Percentiles rank a stretch among this genome's conserved stretches.
These are phyloP conservation scores for Aspergillus terreus DNA, from an alignment of 2,329 filamentous ascomycete species.

Conservation along the genomic window DNA sequence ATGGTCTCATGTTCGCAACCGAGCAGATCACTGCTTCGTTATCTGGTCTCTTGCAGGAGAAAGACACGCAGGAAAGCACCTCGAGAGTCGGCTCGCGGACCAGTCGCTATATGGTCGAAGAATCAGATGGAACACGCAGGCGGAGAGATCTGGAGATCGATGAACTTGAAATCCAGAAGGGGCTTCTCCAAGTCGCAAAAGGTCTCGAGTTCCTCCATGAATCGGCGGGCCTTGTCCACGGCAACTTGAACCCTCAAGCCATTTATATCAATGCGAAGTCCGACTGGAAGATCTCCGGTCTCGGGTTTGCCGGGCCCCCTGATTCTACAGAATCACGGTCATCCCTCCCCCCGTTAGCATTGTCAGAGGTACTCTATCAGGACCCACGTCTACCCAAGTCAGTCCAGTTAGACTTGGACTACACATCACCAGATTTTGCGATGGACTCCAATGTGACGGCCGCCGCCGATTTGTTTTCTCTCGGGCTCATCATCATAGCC, in stretches of 20 bases:
- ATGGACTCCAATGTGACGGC: conserved; percentile 83
- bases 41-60: conserved; percentile 74
- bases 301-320: conserved; percentile 80
- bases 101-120: conserved; percentile 77
- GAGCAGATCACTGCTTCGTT: conserved; percentile 89
- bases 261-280: conserved; percentile 95
- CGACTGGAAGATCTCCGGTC: conserved; percentile 97
- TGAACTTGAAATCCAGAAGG: conserved; percentile 96
- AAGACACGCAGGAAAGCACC: conserved; percentile 76
- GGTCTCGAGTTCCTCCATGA: conserved; percentile 94
- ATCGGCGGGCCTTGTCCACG: conserved; percentile 88
- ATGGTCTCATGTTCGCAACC: conserved; percentile 90
- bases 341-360: conserved; percentile 72
- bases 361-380: conserved; percentile 79
- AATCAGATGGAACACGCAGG: conserved; percentile 67
- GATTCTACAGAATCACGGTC: conserved; percentile 71
- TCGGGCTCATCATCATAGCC: conserved; percentile 82
- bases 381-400: conserved; percentile 76
- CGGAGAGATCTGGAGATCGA: conserved; percentile 88
- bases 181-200: conserved; percentile 86
- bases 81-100: conserved; percentile 66
- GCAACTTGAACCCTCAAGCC: conserved; percentile 89
- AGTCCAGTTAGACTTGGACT: conserved; percentile 90
- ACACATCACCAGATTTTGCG: conserved; percentile 89
- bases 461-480: conserved; percentile 87